Evolutionary conservation across 495 filamentous ascomycete genomes (phyloP), one percentile per base, ranked within the genome.

Genomic region (Hypoxylon lenormandii): DNA sequence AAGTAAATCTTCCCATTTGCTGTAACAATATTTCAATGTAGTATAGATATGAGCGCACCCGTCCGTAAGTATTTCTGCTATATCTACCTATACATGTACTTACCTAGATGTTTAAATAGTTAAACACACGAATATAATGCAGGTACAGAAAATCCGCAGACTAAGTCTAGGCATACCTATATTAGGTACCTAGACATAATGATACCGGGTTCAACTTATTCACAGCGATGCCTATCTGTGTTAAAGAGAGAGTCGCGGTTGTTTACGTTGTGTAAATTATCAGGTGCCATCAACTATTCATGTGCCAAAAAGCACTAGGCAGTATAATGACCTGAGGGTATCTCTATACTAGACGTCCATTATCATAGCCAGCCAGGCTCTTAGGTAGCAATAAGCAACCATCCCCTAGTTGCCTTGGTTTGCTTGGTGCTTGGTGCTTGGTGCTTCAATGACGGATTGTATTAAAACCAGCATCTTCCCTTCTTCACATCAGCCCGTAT

Each of bases 391-490:
- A 38, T 13, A 47, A 4, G 43, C 43, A 47, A 22, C 15, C 15
- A 42, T 42, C 38, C 38, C 38, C 15, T 15, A 8, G 4, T 5
- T 15, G 38, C 38, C 4, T 30, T 26, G 37, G 11, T 7, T 42
- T 40, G n/a, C 15, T 30, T 42, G n/a, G 4, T 52, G 36, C 21
- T 52, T 52, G n/a, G n/a, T n/a, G n/a, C 15, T 30, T 42, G n/a
- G 4, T 52, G 36, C 21, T 52, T 52, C 18, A 28, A 23, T 8
- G 12, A n/a, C 13, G 38, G 36, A 38, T 42, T 16, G 21, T 7
- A 16, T 8, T 15, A 37, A 15, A 45, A 38, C 36, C 36, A 55
- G 60, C 48, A 26, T 28, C 28, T 64, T 10, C 60, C 19, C 28
- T 46, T 56, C 28, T 46, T 56, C 16, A 8, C 30, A 3, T 33